These are phyloP conservation scores for Colletotrichum sansevieriae DNA, from an alignment of 2,329 filamentous ascomycete species.

Conservation along the genomic window DNA sequence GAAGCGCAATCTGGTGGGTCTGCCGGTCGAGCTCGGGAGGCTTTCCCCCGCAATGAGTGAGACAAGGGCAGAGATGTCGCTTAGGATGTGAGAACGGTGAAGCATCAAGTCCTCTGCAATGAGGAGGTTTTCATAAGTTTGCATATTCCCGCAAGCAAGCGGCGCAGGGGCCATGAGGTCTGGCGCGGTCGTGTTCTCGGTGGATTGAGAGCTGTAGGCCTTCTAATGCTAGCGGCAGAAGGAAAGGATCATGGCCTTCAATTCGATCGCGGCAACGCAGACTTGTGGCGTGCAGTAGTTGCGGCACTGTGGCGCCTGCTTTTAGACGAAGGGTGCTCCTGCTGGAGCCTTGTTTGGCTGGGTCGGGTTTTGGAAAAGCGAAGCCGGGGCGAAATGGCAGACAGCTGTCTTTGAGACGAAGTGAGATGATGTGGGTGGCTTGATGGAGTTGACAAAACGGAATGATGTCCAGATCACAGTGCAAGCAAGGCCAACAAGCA, in stretches of 20 bases:
- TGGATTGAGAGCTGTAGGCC: conserved; percentile 3
- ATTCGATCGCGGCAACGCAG: conserved; percentile 18
- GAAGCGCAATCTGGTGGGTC: not conserved
- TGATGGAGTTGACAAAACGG: conserved; percentile 17
- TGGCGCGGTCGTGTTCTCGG: conserved; percentile 18
- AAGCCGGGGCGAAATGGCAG: not conserved
- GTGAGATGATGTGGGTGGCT: conserved; percentile 34
- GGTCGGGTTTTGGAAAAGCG: not conserved
- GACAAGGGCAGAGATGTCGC: not conserved
- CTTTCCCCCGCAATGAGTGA: conserved; percentile 25
- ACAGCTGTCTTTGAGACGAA: not conserved
- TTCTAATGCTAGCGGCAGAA: not conserved
- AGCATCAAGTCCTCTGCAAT: not conserved
- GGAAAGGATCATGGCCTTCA: conserved; percentile 2
- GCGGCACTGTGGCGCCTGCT: conserved; percentile 18
- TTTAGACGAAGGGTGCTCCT: not conserved
- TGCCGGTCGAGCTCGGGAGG: conserved; percentile 27
- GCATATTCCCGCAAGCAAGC: not conserved
- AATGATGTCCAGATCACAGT: not conserved
- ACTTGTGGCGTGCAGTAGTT: conserved; percentile 26
- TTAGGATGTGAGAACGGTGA: not conserved
- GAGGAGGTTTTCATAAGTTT: not conserved
- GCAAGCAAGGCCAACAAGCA: not conserved
- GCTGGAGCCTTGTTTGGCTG: conserved; percentile 6
- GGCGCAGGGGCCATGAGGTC: not conserved